Conservation (phyloP, 208 protist species). For the Phytomonas francai region DNA sequence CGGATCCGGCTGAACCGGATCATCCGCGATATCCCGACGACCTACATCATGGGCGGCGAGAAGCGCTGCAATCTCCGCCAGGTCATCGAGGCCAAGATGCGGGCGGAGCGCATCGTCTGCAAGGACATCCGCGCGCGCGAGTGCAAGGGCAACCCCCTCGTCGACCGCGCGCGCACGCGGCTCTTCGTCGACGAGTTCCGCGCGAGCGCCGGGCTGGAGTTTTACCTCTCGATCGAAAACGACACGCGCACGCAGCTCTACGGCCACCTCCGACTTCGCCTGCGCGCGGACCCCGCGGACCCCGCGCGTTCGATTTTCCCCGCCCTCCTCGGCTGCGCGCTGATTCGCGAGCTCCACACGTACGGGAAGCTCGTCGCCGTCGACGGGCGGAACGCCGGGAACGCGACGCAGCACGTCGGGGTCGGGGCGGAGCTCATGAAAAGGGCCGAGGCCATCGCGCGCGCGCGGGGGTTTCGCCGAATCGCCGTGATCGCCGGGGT, state of each 20-base stretch:
- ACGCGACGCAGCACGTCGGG: constrained; percentile 95
- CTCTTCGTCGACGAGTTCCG: constrained; percentile 68
- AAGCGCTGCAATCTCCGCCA: constrained; percentile 97
- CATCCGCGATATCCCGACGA: constrained; percentile 98
- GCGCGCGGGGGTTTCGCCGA: constrained; percentile 80
- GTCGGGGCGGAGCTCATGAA: constrained; percentile 97
- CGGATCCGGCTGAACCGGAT: constrained; percentile 98
- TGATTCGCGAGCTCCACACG: constrained; percentile 98
- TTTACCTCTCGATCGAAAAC: constrained; percentile 85
- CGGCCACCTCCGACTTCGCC: constrained; percentile 78
- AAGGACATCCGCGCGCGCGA: constrained; percentile 94
- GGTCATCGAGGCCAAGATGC: constrained; percentile 93
- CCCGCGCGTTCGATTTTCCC: constrained; percentile 58
- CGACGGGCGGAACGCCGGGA: constrained; percentile 66
- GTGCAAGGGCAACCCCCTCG: constrained; percentile 63
- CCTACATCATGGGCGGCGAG: constrained; percentile 96
- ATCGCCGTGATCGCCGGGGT: constrained; percentile 97
- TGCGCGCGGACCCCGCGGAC: constrained; percentile 62
- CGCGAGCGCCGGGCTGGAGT: constrained; percentile 76
- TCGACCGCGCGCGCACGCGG: constrained; percentile 49
- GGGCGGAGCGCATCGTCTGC: constrained; percentile 84
- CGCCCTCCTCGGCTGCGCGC: constrained; percentile 85
- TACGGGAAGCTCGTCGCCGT: constrained; percentile 87
- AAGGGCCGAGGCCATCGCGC: constrained; percentile 95
- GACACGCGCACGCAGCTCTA: constrained; percentile 70